Conservation (phyloP, 2,329 filamentous ascomycete species). For the Fusarium pilosicola region DNA sequence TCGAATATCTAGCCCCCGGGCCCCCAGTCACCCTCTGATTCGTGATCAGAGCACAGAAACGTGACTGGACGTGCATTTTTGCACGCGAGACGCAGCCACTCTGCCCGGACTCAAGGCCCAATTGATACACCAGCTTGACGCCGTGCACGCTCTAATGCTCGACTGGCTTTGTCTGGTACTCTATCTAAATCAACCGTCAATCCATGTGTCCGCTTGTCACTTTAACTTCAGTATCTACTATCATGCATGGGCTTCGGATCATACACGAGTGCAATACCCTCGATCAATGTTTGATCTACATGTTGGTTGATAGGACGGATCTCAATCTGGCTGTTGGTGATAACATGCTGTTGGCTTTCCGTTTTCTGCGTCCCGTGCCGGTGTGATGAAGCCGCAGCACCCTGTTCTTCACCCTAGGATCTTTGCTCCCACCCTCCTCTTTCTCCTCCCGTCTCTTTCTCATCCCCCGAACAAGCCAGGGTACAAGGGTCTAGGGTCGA, state of each 20-base stretch:
- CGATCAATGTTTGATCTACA: slow-evolving; percentile 15
- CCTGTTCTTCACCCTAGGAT: slow-evolving; percentile 16
- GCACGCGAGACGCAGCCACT: slow-evolving; percentile 32
- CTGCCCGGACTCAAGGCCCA: slow-evolving; percentile 13
- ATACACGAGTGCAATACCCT: background rate
- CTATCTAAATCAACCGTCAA: slow-evolving; percentile 10
- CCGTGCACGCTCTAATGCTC: slow-evolving; percentile 14
- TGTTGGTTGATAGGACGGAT: background rate
- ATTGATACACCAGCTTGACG: slow-evolving; percentile 24
- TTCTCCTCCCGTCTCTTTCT: slow-evolving; percentile 15
- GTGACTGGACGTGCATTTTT: slow-evolving; percentile 37
- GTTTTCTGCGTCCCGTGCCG: slow-evolving; percentile 34
- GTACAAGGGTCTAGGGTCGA: slow-evolving; percentile 33
- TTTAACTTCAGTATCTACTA: slow-evolving; percentile 11
- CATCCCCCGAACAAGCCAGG: slow-evolving; percentile 23
- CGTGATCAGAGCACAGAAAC: slow-evolving; percentile 30
- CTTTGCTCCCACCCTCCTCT: slow-evolving; percentile 33
- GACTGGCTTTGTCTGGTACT: slow-evolving; percentile 8
- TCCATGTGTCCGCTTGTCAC: slow-evolving; percentile 5
- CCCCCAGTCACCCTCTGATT: slow-evolving; percentile 22
- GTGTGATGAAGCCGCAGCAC: slow-evolving; percentile 37
- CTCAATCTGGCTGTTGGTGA: slow-evolving; percentile 10
- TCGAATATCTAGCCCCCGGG: slow-evolving; percentile 9
- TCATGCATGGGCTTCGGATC: background rate
- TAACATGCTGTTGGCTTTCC: slow-evolving; percentile 16